Conservation (phyloP, 1,284 basidiomycete species). For the Melampsora larici-populina region DNA sequence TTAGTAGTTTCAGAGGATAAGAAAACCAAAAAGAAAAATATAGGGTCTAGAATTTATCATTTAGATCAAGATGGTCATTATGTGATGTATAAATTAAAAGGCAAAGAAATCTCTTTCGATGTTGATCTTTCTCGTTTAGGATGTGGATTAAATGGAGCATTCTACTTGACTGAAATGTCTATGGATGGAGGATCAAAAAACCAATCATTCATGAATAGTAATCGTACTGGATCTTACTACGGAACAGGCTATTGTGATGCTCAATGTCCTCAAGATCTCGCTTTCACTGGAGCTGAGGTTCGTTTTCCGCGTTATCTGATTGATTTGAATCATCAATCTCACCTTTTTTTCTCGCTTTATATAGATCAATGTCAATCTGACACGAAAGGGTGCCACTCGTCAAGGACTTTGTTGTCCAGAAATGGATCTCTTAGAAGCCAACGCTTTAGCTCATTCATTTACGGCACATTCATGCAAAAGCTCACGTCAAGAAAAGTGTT, state of each 20-base stretch:
- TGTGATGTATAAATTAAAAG: slow-evolving; percentile 13
- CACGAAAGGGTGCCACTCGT: slow-evolving; percentile 54
- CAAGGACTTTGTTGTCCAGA: slow-evolving; percentile 57
- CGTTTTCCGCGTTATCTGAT: slow-evolving; percentile 35
- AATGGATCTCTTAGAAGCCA: slow-evolving; percentile 57
- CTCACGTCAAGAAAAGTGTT: not conserved
- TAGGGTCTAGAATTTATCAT: not conserved
- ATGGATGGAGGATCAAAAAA: slow-evolving; percentile 46
- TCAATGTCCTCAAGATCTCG: slow-evolving; percentile 58
- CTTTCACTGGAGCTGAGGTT: slow-evolving; percentile 62
- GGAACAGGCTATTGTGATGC: slow-evolving; percentile 53
- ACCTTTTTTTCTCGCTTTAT: slow-evolving; percentile 53
- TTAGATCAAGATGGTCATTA: slow-evolving; percentile 8
- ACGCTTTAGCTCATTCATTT: slow-evolving; percentile 16
- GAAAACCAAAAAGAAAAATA: not conserved
- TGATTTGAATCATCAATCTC: not conserved
- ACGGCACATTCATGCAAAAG: slow-evolving; percentile 3
- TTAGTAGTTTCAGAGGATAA: not conserved
- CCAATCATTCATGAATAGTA: slow-evolving; percentile 12
- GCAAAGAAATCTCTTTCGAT: slow-evolving; percentile 30
- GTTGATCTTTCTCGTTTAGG: slow-evolving; percentile 24
- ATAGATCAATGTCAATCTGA: slow-evolving; percentile 50
- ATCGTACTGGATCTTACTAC: slow-evolving; percentile 15
- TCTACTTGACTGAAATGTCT: slow-evolving; percentile 54
- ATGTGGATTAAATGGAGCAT: slow-evolving; percentile 52